A percentile compares a stretch with the other conserved stretches of the same genome.
phyloP scores from a whole-genome alignment of 225 moss, liverwort and hornwort species.

The Bryum argenteum region DNA sequence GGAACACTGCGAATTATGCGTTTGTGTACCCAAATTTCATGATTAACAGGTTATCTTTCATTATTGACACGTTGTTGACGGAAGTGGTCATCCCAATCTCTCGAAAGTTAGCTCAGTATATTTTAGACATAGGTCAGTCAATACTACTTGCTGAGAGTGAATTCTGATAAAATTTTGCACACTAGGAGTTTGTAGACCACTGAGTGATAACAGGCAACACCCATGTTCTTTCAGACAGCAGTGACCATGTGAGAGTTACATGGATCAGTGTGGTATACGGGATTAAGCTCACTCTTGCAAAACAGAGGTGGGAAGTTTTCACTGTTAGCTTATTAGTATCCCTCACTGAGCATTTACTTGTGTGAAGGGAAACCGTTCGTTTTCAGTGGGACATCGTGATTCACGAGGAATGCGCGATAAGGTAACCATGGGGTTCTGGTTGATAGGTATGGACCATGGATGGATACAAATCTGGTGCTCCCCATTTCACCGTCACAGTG shows the following conservation, averaged over 20 bases:
- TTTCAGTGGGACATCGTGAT: not conserved
- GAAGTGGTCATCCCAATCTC: not conserved
- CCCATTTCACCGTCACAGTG: slow-evolving; percentile 70
- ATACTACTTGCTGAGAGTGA: not conserved
- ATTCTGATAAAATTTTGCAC: not conserved
- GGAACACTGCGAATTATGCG: slow-evolving; percentile 57
- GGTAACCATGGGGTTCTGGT: slow-evolving; percentile 6
- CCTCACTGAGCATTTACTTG: not conserved
- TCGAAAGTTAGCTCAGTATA: not conserved
- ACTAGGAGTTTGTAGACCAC: not conserved
- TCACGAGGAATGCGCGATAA: not conserved
- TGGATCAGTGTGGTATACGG: not conserved
- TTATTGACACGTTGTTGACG: not conserved
- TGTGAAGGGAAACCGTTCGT: slow-evolving; percentile 7
- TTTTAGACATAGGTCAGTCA: not conserved
- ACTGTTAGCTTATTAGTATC: slow-evolving; percentile 2
- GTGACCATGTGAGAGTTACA: not conserved
- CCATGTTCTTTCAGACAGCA: not conserved
- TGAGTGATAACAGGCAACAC: not conserved
- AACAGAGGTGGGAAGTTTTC: slow-evolving; percentile 10
- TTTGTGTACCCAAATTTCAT: slow-evolving; percentile 99
- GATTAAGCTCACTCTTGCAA: not conserved
- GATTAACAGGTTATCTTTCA: slow-evolving; percentile 72
- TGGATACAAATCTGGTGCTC: slow-evolving; percentile 90
- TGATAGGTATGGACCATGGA: slow-evolving; percentile 90